Percentiles rank a stretch among this genome's conserved stretches.
Evolutionary conservation across 176 grass and related monocot genomes (phyloP).

Genomic region (Avena atlantica): DNA sequence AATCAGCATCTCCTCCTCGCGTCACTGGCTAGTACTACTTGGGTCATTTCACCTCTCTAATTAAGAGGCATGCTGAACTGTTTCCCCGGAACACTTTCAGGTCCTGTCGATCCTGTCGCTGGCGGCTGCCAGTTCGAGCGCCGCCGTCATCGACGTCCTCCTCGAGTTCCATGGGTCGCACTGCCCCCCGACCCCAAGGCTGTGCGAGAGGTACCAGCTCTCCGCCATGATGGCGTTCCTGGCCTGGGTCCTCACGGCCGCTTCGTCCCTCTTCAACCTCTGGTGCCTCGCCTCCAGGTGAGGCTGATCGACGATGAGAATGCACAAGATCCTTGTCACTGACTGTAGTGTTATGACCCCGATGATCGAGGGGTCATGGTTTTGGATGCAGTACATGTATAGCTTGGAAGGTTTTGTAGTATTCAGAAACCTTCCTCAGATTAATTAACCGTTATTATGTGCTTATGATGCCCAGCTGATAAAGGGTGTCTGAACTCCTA

Average conservation of each 20-base stretch:
- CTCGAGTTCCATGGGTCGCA: constrained; percentile 55
- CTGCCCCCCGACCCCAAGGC: constrained; percentile 65
- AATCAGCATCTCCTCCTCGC: not conserved
- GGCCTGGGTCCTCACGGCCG: constrained; percentile 81
- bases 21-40: too few species aligned
- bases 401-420: not conserved
- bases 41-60: not conserved
- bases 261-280: constrained; percentile 81
- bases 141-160: constrained; percentile 76
- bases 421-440: not conserved
- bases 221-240: constrained; percentile 86
- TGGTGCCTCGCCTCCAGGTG: constrained; percentile 71
- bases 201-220: constrained; percentile 78
- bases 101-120: constrained; percentile 74
- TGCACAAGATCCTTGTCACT: not conserved
- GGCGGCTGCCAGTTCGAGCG: constrained; percentile 73
- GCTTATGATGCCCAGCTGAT: not conserved
- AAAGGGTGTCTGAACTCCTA: not conserved
- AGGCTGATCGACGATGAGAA: constrained; percentile 18
- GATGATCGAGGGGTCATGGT: not conserved
- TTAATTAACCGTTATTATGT: not conserved
- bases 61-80: not conserved
- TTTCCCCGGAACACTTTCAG: constrained; percentile 36
- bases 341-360: not conserved
- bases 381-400: not conserved